Percentiles rank a stretch among this genome's conserved stretches.
phyloP scores from a whole-genome alignment of 768 basidiomycete species.

The Mrakia blollopis region DNA sequence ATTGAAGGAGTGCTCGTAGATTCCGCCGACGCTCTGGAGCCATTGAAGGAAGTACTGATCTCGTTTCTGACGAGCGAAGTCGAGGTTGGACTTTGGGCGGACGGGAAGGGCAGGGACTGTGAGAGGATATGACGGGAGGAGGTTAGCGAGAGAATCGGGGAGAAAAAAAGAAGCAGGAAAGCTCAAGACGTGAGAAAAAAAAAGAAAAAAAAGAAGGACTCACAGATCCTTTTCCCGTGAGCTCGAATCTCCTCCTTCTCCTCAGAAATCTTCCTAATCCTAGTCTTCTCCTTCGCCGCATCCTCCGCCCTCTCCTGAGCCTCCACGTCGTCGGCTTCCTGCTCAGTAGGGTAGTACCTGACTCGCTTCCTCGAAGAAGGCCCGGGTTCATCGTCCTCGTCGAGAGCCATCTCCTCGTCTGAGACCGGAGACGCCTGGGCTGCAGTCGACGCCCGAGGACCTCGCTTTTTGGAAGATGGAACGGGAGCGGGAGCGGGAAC shows the following conservation, averaged over 20 bases:
- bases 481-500: too few relatives aligned
- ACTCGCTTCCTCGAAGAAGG: background rate
- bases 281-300: too few relatives aligned
- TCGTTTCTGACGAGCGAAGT: slow-evolving; percentile 15
- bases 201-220: too few relatives aligned
- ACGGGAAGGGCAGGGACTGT: background rate
- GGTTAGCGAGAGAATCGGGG: background rate
- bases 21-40: slow-evolving; percentile 10
- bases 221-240: too few relatives aligned
- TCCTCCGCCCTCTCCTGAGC: background rate
- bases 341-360: background rate
- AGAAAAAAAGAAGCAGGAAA: too few relatives aligned
- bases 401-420: background rate
- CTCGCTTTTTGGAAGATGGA: too few relatives aligned
- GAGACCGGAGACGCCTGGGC: background rate
- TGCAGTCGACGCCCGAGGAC: too few relatives aligned
- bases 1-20: background rate
- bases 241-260: too few relatives aligned
- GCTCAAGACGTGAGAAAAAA: too few relatives aligned
- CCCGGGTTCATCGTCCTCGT: background rate
- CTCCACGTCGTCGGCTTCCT: too few relatives aligned
- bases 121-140: background rate
- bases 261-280: too few relatives aligned
- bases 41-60: slow-evolving; percentile 16
- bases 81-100: background rate